Conservation (phyloP, 73 alveolate genomes). For the Symbiodinium pilosum region DNA sequence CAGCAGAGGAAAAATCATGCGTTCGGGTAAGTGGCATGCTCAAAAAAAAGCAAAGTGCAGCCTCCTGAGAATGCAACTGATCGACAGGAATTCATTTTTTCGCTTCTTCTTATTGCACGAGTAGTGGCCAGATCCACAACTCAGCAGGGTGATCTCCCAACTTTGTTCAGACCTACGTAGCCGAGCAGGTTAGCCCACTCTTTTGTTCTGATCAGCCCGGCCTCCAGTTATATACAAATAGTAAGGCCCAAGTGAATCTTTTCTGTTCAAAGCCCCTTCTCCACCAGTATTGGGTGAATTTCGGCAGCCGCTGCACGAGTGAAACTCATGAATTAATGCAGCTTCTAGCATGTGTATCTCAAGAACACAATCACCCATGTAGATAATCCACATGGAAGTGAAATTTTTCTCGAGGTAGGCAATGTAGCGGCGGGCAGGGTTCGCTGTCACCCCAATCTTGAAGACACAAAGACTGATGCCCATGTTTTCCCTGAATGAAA, state of each 20-base stretch:
- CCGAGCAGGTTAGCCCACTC: constrained; percentile 43
- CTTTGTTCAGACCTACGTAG: neutral
- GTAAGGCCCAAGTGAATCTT: neutral
- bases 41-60: neutral
- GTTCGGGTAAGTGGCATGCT: neutral
- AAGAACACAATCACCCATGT: neutral
- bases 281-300: constrained; percentile 25
- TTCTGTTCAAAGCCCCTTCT: constrained; percentile 30
- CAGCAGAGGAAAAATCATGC: neutral
- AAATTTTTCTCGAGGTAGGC: neutral
- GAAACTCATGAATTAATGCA: constrained; percentile 32
- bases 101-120: too few relatives aligned
- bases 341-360: constrained; percentile 38
- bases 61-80: too few relatives aligned
- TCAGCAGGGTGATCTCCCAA: neutral
- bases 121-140: neutral
- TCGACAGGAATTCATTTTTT: too few relatives aligned
- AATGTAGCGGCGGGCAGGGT: neutral
- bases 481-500: constrained; percentile 15
- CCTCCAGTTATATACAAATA: constrained; percentile 24
- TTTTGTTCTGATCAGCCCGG: constrained; percentile 13
- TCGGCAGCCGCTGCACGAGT: neutral
- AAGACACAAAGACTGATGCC: constrained; percentile 15
- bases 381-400: constrained; percentile 26
- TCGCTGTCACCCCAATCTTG: constrained; percentile 25